Evolutionary conservation across 23 red algal genomes (phyloP), one percentile per base, ranked within the genome.

Genomic region (Gracilaria gracilis): DNA sequence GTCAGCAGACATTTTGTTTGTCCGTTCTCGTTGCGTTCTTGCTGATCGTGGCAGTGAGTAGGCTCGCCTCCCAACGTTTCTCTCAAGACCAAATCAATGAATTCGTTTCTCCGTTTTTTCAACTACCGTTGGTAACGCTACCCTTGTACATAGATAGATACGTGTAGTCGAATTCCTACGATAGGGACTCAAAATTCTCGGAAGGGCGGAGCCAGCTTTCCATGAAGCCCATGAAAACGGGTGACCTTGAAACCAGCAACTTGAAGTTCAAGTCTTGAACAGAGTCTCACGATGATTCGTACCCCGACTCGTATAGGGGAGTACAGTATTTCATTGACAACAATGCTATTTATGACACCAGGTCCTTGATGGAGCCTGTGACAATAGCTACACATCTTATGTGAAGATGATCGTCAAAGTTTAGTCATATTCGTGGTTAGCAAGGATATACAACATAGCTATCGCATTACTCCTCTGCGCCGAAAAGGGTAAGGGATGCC

Each of bases 391-490:
- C 64, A 2, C 64, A 38, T 36, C 64, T 69, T n/a, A n/a, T n/a
- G n/a, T n/a, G n/a, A n/a, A n/a, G n/a, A n/a, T n/a, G n/a, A n/a
- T n/a, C n/a, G n/a, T 64, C 25, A 69, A 1, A 69, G 33, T 69
- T 69, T 69, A 69, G 64, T 69, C 31, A 69, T 69, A 69, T 23
- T 82, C 35, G 1, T 61, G 78, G 54, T 57, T 40, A 61, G 78
- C 25, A 58, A 62, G 50, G 53, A 62, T 82, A 39, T 57, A 46
- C 50, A 82, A 61, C 48, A 40, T 23, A 61, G 32, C 33, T 23
- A 28, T 24, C 78, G 21, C 29, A 23, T 36, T 37, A 53, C 23
- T 6, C 78, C 25, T 28, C 17, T 16, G 24, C 34, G 32, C 28
- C 33, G 14, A 21, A 6, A 59, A 24, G 59, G 49, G 44, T 50